phyloP scores from a whole-genome alignment of 2,329 filamentous ascomycete genomes.

The Lachnellula arida region DNA sequence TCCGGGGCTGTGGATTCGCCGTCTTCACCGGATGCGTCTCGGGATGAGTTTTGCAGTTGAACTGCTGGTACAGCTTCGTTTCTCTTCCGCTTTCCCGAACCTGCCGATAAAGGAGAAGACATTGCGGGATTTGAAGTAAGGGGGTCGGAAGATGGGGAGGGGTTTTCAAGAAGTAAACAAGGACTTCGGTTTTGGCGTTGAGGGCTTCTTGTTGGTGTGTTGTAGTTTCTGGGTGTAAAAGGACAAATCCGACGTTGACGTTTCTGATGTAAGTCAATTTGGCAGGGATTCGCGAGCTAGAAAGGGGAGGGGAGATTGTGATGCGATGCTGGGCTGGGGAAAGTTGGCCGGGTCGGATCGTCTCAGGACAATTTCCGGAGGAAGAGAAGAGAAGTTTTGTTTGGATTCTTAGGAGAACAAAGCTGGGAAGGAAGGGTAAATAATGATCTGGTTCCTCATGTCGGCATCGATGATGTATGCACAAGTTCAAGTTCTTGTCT shows the following conservation, averaged over 20 bases:
- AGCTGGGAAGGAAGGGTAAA: no score
- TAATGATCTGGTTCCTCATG: no score
- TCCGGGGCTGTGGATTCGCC: slow-evolving; percentile 67
- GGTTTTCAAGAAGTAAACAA: no score
- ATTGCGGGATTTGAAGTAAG: slow-evolving; percentile 14
- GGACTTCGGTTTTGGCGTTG: not conserved
- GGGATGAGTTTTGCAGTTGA: slow-evolving; percentile 63
- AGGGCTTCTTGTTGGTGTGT: not conserved
- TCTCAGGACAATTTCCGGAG: not conserved
- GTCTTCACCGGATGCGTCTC: slow-evolving; percentile 80
- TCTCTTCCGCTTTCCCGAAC: slow-evolving; percentile 71
- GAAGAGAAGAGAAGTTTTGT: no score
- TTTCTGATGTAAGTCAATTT: not conserved
- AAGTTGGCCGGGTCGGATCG: not conserved
- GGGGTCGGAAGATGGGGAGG: not conserved
- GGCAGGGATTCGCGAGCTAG: not conserved
- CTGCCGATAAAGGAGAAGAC: slow-evolving; percentile 34
- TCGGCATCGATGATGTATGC: no score
- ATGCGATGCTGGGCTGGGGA: not conserved
- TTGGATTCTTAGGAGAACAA: no score
- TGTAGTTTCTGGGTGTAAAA: not conserved
- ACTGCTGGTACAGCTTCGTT: slow-evolving; percentile 52
- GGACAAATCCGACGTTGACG: not conserved
- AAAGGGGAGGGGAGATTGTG: not conserved
- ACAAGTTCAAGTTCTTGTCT: no score